A percentile compares a stretch with the other conserved stretches of the same genome.
phyloP scores from a whole-genome alignment of 2,329 filamentous ascomycete genomes.

The Raffaelea arxii region DNA sequence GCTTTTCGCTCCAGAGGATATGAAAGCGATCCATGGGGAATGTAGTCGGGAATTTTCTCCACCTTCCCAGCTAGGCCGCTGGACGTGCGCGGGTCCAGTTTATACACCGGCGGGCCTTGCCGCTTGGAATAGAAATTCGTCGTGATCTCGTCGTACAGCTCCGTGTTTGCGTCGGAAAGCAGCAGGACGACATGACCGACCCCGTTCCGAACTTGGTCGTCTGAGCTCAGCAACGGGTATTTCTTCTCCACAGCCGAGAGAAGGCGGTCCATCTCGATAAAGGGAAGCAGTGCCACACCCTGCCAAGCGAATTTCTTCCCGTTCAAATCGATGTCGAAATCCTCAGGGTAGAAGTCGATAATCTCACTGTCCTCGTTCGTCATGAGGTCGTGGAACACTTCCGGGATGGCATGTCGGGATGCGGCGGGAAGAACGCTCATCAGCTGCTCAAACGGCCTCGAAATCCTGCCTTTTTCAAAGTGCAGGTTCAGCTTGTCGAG shows the following conservation, averaged over 20 bases:
- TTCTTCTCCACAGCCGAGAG: slow-evolving; percentile 73
- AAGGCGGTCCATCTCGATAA: slow-evolving; percentile 86
- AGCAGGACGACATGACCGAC: slow-evolving; percentile 74
- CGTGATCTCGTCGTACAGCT: slow-evolving; percentile 74
- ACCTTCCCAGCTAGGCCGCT: slow-evolving; percentile 72
- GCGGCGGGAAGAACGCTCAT: slow-evolving; percentile 96
- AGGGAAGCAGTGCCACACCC: slow-evolving; percentile 84
- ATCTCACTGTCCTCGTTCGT: slow-evolving; percentile 79
- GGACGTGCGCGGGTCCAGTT: slow-evolving; percentile 64
- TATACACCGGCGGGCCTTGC: slow-evolving; percentile 54
- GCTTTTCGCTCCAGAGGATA: slow-evolving; percentile 65
- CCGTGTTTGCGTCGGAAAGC: slow-evolving; percentile 70
- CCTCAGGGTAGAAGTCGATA: slow-evolving; percentile 93
- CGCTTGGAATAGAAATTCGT: slow-evolving; percentile 89
- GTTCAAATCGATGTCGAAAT: slow-evolving; percentile 88
- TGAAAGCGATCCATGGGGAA: slow-evolving; percentile 71
- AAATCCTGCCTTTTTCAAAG: slow-evolving; percentile 78
- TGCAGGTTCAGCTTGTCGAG: slow-evolving; percentile 67
- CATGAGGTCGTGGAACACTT: slow-evolving; percentile 87
- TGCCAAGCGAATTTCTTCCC: slow-evolving; percentile 99
- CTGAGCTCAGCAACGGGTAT: slow-evolving; percentile 68
- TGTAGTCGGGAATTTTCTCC: slow-evolving; percentile 71
- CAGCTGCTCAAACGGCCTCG: slow-evolving; percentile 89
- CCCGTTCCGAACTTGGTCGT: slow-evolving; percentile 70
- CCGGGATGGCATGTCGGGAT: slow-evolving; percentile 82